Evolutionary conservation across 352 stramenopile species (phyloP).

Genomic region (Phytophthora aleatoria): DNA sequence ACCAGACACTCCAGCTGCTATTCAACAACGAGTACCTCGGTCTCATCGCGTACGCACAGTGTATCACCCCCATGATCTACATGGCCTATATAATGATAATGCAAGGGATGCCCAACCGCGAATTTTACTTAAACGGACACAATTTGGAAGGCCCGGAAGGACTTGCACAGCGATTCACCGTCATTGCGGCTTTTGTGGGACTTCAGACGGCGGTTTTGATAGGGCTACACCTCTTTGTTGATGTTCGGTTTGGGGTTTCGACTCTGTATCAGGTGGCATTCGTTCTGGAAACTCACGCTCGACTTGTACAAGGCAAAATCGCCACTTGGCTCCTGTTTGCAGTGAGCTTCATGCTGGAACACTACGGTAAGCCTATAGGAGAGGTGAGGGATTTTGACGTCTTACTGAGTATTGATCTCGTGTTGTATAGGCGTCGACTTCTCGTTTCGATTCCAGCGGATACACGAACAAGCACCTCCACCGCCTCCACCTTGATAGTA

Average conservation of each 20-base stretch:
- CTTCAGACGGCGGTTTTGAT: conserved; percentile 36
- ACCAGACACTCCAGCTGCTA: conserved; percentile 45
- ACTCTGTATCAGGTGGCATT: conserved; percentile 53
- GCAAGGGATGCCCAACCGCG: conserved; percentile 26
- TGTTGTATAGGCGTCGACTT: conserved; percentile 16
- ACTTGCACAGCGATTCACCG: conserved; percentile 17
- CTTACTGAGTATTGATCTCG: background rate
- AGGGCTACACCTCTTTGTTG: conserved; percentile 32
- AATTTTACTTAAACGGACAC: conserved; percentile 28
- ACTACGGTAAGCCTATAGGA: conserved; percentile 26
- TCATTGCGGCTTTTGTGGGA: conserved; percentile 30
- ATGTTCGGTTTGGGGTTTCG: conserved; percentile 30
- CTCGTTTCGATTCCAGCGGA: conserved; percentile 16
- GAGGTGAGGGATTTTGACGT: background rate
- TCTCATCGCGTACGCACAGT: conserved; percentile 43
- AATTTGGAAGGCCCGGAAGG: conserved; percentile 14
- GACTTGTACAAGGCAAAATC: conserved; percentile 49
- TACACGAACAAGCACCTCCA: conserved; percentile 1
- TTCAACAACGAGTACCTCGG: conserved; percentile 53
- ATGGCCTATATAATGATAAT: conserved; percentile 34
- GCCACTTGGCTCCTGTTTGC: conserved; percentile 36
- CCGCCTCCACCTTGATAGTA: background rate
- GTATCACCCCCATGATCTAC: conserved; percentile 42
- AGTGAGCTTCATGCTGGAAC: conserved; percentile 33
- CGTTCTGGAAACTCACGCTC: conserved; percentile 49